Evolutionary conservation across 2,329 filamentous ascomycete species (phyloP), one percentile per base, ranked within the genome.

Genomic region (Fusarium incarnatum): DNA sequence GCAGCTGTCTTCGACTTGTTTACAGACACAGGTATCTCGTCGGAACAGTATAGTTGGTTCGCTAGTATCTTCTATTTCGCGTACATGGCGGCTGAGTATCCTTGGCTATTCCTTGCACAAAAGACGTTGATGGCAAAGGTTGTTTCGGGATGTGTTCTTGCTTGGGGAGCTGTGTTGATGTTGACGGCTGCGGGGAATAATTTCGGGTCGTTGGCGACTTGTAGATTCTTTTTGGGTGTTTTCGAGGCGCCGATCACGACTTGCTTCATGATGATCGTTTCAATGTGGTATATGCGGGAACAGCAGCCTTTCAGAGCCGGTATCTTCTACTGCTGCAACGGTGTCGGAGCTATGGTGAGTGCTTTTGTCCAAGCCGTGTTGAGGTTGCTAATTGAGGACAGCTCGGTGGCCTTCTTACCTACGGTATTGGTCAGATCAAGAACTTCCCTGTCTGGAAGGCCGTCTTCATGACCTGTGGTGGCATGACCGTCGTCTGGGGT

Each of bases 21-120:
- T 60, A 76, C 77, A 10, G 81, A 81, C 34, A 85, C 85, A 0
- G 76, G 81, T 8, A 85, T 87, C 52, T 79, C 75, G 2, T 76
- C 78, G 16, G 77, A 77, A 0, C 78, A 86, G 42, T 88, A 88
- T 53, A 81, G 81, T 30, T 87, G 85, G 84, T 80, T 86, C 2
- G 82, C 83, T 2, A 84, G 80, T 20, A 82, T 87, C 7, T 88
- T 88, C 73, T 88, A 87, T 64, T 80, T 88, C n/a, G 85, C 77
- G 11, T 82, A 82, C 47, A 73, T 85, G 5, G 72, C 79, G 1
- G 82, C 81, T 3, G 83, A 85, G 42, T 81, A 80, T 22, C 80
- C 79, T 0, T 79, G 77, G 76, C 64, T 75, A 27, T 79, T 74
- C 52, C 70, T 81, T 1, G 79, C 77, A 0, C 79, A 81, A 54